phyloP scores from a whole-genome alignment of 257 asterid genomes.

The Capsicum pubescens region DNA sequence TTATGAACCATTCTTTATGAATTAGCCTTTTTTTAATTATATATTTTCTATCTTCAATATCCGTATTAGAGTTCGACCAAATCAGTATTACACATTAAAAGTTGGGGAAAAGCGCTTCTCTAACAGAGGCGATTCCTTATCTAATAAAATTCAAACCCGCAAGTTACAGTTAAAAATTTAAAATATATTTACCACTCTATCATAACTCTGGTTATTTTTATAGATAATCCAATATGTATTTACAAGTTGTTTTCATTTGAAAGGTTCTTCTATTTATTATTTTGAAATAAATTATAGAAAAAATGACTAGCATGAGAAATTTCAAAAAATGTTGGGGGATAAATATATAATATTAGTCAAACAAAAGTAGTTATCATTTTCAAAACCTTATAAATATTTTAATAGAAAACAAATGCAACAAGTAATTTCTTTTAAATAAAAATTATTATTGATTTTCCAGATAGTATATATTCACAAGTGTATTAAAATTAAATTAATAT shows the following conservation, averaged over 20 bases:
- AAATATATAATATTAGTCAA: neutral
- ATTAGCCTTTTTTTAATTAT: no score
- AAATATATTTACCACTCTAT: neutral
- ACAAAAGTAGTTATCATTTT: conserved; percentile 4
- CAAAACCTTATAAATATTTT: neutral
- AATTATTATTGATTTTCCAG: neutral
- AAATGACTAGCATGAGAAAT: neutral
- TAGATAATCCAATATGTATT: neutral
- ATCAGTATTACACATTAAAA: no score
- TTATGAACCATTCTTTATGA: no score
- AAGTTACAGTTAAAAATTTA: no score
- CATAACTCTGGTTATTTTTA: no score
- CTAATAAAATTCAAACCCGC: no score
- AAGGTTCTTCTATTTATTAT: neutral
- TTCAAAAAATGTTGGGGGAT: neutral
- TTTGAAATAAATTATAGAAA: neutral
- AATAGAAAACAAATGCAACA: neutral
- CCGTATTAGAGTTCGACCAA: no score
- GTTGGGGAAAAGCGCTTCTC: no score
- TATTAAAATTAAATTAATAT: conserved; percentile 35
- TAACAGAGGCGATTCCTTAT: no score
- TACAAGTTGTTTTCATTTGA: neutral
- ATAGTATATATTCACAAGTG: neutral
- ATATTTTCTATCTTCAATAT: no score
- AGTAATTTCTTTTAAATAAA: neutral